These are phyloP conservation scores for Bullera alba DNA, from an alignment of 768 basidiomycete genomes.

Conservation along the genomic window DNA sequence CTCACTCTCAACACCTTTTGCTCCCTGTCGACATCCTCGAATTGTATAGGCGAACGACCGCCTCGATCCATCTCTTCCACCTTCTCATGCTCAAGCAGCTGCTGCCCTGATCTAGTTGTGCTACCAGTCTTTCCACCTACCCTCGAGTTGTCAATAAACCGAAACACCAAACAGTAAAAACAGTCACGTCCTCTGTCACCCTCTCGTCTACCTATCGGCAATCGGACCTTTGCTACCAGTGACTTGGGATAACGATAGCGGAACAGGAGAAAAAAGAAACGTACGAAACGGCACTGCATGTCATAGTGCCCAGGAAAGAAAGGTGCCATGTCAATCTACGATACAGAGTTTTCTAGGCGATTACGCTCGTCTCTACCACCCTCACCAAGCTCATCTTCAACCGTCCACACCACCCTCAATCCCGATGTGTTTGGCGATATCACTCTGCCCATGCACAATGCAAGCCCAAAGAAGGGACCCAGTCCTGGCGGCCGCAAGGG, in stretches of 20 bases:
- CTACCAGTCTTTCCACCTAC: no score
- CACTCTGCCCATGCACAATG: constrained; percentile 12
- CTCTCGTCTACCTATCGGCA: neutral
- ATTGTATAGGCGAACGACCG: no score
- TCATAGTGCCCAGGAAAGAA: no score
- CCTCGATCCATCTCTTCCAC: no score
- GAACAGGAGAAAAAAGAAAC: no score
- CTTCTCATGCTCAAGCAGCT: no score
- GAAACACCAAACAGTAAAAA: neutral
- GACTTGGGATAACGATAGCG: no score
- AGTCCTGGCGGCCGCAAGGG: constrained; percentile 26
- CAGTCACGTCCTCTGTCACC: neutral
- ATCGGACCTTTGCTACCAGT: neutral
- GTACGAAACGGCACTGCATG: no score
- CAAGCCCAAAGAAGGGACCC: constrained; percentile 5
- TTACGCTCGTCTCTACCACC: constrained; percentile 13
- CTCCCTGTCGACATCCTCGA: no score
- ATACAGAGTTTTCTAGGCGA: constrained; percentile 19
- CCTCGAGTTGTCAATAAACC: no score
- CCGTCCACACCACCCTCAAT: neutral
- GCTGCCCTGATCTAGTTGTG: no score
- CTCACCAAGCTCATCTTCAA: constrained; percentile 3
- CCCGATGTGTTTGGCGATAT: constrained; percentile 35
- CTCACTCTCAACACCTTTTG: no score
- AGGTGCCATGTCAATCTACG: constrained; percentile 18